Evolutionary conservation across 2,329 filamentous ascomycete genomes (phyloP), one percentile per base, ranked within the genome.

Genomic region (Epichloe glyceriae): DNA sequence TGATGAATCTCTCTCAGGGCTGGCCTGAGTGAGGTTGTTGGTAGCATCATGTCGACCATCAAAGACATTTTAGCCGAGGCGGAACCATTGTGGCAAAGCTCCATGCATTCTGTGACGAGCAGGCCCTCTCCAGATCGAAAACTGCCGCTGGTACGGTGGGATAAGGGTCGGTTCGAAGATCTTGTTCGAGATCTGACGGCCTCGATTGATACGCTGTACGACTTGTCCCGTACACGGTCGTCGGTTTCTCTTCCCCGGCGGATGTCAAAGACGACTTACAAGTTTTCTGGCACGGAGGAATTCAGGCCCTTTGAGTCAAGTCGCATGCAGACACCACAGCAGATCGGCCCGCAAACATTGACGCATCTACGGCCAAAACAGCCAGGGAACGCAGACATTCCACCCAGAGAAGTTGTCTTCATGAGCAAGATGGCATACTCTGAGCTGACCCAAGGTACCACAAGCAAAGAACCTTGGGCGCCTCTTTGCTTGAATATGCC

Each of bases 191-290:
- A 90, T 59, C 70, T 90, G 55, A 89, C 85, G 15, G 79, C 80
- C 5, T 88, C 84, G 2, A 88, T 90, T 62, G 86, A 90, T 65
- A 88, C 83, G 0, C 73, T 91, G 1, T 89, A 86, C 63, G 85
- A 89, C 60, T 71, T 90, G 14, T 88, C 85, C 0, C 72, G 82
- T 47, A 84, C 83, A 14, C 73, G 85, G 19, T 73, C 75, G 0
- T 73, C 73, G 1, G 69, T 67, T 1, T 65, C 67, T 3, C 58
- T 65, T 11, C 61, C 66, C 2, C 52, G 59, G 49, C 47, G 63
- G 55, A 44, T 60, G 52, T 54, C 63, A 55, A 60, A 68, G 60
- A 52, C 60, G 1, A 49, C 65, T 0, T 64, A 65, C 44, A 73
- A 70, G 49, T 57, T 65, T 0, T 63, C 67, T 0, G 57, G 5